Percentiles rank a stretch among this genome's conserved stretches.
These are phyloP conservation scores for Hypoxylon sp. DNA, from an alignment of 2,329 filamentous ascomycete species.

Conservation along the genomic window DNA sequence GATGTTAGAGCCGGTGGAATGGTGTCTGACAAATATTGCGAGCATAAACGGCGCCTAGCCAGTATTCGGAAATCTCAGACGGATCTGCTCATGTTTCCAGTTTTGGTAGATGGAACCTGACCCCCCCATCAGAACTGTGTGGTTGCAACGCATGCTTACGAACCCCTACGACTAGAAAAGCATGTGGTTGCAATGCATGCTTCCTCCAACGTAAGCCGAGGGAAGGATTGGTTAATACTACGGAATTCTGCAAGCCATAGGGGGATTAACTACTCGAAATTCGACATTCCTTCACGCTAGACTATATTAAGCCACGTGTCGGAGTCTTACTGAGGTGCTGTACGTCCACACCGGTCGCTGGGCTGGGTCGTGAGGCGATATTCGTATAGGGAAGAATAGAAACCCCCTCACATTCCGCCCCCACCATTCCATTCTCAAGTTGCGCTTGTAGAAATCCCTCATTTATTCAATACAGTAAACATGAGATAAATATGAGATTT, in stretches of 20 bases:
- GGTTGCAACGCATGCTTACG: conserved; percentile 17
- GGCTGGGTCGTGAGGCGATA: conserved; percentile 1
- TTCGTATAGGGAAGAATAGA: neutral
- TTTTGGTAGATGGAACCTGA: conserved; percentile 7
- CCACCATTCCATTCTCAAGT: neutral
- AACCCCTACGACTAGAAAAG: conserved; percentile 8
- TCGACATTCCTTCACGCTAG: conserved; percentile 15
- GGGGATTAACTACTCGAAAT: conserved; percentile 3
- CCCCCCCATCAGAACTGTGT: conserved; percentile 13
- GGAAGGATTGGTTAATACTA: conserved; percentile 14
- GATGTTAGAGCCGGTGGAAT: conserved; percentile 1
- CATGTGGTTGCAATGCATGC: conserved; percentile 24
- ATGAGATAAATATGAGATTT: conserved; percentile 12
- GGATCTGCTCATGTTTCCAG: neutral
- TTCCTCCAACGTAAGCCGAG: conserved; percentile 22
- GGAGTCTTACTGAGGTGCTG: conserved; percentile 9
- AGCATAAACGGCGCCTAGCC: neutral
- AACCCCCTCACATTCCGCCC: conserved; percentile 6
- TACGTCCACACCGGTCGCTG: neutral
- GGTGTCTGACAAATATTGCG: conserved; percentile 15
- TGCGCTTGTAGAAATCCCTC: conserved; percentile 3
- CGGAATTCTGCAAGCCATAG: conserved; percentile 13
- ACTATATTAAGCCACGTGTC: conserved; percentile 16
- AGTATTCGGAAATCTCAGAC: neutral
- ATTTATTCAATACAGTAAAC: conserved; percentile 15